Evolutionary conservation across 2,329 filamentous ascomycete species (phyloP), one percentile per base, ranked within the genome.

Genomic region (Diplodia corticola): DNA sequence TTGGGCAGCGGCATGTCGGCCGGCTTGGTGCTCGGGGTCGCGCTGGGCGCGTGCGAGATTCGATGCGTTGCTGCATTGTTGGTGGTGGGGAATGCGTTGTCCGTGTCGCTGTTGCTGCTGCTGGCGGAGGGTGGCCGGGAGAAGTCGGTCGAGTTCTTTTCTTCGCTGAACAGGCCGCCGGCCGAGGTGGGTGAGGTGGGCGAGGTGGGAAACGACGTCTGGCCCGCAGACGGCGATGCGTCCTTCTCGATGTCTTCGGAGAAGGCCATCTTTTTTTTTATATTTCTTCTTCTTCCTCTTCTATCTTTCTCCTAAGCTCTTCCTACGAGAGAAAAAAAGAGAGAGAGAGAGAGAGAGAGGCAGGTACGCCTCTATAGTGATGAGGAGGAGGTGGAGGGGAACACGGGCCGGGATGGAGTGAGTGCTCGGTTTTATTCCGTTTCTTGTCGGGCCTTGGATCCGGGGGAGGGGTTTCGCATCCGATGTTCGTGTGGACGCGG

Each of bases 1-100:
- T 63, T 55, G 5, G 51, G 35, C 24, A 68, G 33, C 3, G 63
- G 55, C 55, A 69, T 66, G n/a, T n/a, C n/a, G 2, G 20, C 12
- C 3, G 51, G 51, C 24, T 33, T 48, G 20, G 48, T 48, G 22
- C n/a, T 22, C 22, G 37, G 30, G 12, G 53, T 20, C 20, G 28
- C 15, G 50, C 28, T 35, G 49, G 12, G 54, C 35, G 35, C 54
- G 12, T 3, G 15, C 15, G 35, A 28, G 37, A 46, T 59, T 20
- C 28, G n/a, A 1, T 35, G 44, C 12, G 40, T 0, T 2, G 33
- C 12, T 13, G 24, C 40, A 33, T 61, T 2, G 28, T 4, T 20
- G 48, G n/a, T 17, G 28, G 51, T 6, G 13, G 9, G n/a, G 50
- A 4, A 10, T 2, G 30, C 2, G 54, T 10, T 24, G 10, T 60